These are phyloP conservation scores for Xylaria longipes DNA, from an alignment of 495 filamentous ascomycete genomes.

Conservation along the genomic window DNA sequence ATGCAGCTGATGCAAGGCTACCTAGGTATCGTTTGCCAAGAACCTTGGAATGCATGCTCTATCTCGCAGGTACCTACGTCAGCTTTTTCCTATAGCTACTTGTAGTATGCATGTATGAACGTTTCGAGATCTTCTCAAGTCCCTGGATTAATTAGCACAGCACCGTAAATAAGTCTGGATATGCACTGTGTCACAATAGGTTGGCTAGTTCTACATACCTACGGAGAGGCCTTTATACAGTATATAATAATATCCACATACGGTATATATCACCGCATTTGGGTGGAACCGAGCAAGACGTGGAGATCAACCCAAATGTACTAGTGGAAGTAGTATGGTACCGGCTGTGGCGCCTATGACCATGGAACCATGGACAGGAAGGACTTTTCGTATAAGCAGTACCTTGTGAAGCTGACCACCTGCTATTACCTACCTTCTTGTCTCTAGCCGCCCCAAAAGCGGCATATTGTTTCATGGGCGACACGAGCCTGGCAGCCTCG, in stretches of 20 bases:
- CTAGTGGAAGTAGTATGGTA: neutral
- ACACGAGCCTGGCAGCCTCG: neutral
- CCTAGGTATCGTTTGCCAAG: neutral
- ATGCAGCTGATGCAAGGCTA: neutral
- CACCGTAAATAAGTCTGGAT: neutral
- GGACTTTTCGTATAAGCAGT: constrained; percentile 12
- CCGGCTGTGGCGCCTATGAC: neutral
- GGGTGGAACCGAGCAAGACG: neutral
- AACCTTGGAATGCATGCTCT: neutral
- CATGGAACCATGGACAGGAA: constrained; percentile 2
- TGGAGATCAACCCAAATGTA: neutral
- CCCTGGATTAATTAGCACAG: neutral
- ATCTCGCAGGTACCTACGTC: neutral
- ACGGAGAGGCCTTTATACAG: neutral
- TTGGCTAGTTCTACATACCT: neutral
- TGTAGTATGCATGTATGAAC: neutral
- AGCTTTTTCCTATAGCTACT: neutral
- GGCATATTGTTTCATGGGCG: constrained; percentile 15
- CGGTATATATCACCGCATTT: neutral
- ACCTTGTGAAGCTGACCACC: neutral
- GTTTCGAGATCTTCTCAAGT: constrained; percentile 2
- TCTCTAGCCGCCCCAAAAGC: constrained; percentile 11
- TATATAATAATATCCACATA: neutral
- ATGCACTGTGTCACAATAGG: neutral
- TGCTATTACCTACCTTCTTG: constrained; percentile 9